A percentile compares a stretch with the other conserved stretches of the same genome.
phyloP scores from a whole-genome alignment of 495 filamentous ascomycete genomes.

The Aspergillus sparsus region DNA sequence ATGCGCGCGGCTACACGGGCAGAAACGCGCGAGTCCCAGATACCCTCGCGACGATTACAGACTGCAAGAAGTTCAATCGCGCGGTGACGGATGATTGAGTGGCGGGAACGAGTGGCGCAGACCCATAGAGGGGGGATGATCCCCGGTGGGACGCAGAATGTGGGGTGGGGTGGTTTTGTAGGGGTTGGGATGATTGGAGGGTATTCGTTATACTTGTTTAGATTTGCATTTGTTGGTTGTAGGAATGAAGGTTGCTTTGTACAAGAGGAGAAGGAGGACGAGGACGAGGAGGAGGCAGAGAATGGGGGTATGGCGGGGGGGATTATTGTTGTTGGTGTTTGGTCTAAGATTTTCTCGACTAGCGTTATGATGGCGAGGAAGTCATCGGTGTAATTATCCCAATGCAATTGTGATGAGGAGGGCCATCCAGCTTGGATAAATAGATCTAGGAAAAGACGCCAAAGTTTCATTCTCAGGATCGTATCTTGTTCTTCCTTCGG shows the following conservation, averaged over 20 bases:
- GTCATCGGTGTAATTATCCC: not conserved
- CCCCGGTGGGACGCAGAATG: conserved; percentile 11
- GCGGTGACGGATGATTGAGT: conserved; percentile 5
- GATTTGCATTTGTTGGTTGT: not conserved
- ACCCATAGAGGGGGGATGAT: conserved; percentile 13
- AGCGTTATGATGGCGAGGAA: conserved; percentile 1
- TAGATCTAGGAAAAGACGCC: not conserved
- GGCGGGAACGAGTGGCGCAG: conserved; percentile 9
- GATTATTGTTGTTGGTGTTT: not conserved
- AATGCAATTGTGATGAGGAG: not conserved
- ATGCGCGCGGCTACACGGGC: conserved; percentile 1
- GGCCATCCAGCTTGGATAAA: conserved; percentile 1
- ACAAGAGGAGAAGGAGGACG: not conserved
- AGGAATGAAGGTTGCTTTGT: not conserved
- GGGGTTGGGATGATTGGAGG: not conserved
- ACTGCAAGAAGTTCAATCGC: conserved; percentile 7
- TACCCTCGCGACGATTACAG: conserved; percentile 18
- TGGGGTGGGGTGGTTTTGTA: not conserved
- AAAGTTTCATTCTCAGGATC: not conserved
- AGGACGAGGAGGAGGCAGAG: not conserved
- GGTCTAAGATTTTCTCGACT: not conserved
- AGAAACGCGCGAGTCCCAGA: conserved; percentile 11
- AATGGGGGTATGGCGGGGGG: not conserved
- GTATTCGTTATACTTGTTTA: not conserved
- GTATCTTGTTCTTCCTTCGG: not conserved